phyloP scores from a whole-genome alignment of 2,329 filamentous ascomycete species.

The Pleurostoma richardsiae region DNA sequence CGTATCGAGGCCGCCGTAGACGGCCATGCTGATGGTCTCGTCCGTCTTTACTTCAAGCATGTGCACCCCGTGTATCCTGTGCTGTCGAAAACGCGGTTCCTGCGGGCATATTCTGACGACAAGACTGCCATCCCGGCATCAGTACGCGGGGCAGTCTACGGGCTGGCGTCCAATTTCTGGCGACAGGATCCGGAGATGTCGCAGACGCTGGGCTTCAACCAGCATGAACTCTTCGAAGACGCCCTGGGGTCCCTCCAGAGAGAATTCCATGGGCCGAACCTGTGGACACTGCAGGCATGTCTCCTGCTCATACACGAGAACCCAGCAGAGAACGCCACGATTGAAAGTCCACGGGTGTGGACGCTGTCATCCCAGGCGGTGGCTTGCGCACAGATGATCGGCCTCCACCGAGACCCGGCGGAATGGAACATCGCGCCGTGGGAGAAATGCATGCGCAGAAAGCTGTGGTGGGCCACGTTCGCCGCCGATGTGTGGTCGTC shows the following conservation, averaged over 20 bases:
- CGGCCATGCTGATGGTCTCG: conserved; percentile 31
- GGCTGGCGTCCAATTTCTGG: conserved; percentile 37
- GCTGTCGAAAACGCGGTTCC: conserved; percentile 37
- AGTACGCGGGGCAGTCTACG: conserved; percentile 38
- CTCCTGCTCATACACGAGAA: conserved; percentile 38
- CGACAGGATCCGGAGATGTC: conserved; percentile 23
- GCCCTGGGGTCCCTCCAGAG: conserved; percentile 35
- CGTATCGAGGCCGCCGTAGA: conserved; percentile 35
- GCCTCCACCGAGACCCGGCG: conserved; percentile 36
- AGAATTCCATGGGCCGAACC: conserved; percentile 40
- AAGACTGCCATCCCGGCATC: conserved; percentile 35
- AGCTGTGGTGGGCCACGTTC: conserved; percentile 40
- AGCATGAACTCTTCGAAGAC: conserved; percentile 35
- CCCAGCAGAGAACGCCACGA: conserved; percentile 37
- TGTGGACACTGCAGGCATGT: conserved; percentile 40
- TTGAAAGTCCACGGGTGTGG: conserved; percentile 40
- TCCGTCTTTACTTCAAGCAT: conserved; percentile 38
- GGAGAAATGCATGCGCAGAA: conserved; percentile 36
- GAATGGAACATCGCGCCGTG: conserved; percentile 34
- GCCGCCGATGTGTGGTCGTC: conserved; percentile 38
- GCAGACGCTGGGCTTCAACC: conserved; percentile 26
- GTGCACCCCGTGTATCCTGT: conserved; percentile 38
- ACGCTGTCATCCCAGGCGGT: conserved; percentile 35
- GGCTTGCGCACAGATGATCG: conserved; percentile 38
- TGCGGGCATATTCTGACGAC: conserved; percentile 28